A percentile compares a stretch with the other conserved stretches of the same genome.
phyloP scores from a whole-genome alignment of 2,329 filamentous ascomycete species.

The Aureobasidium zeae region DNA sequence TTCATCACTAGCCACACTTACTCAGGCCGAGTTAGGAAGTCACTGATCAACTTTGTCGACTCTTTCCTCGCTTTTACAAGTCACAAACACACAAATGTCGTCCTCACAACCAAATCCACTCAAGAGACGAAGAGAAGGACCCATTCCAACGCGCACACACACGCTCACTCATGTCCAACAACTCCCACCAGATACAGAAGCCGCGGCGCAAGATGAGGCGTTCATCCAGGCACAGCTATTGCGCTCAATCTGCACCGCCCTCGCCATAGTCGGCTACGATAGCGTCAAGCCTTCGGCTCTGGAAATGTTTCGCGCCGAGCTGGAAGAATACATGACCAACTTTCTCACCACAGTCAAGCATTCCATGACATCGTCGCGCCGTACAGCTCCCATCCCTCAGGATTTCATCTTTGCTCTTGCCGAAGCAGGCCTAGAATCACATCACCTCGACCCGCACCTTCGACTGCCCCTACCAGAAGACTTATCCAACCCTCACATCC shows the following conservation, averaged over 20 bases:
- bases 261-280: conserved; percentile 47
- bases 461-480: conserved; percentile 28
- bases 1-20: no score
- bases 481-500: conserved; percentile 32
- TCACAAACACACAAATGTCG: no score
- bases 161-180: conserved; percentile 18
- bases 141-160: conserved; percentile 5
- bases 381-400: conserved; percentile 46
- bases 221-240: conserved; percentile 47
- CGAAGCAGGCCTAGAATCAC: conserved; percentile 22
- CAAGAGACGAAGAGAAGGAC: conserved; percentile 13
- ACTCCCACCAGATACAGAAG: conserved; percentile 25
- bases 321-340: conserved; percentile 50
- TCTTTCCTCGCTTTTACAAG: no score
- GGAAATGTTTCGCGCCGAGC: conserved; percentile 45
- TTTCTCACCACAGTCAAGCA: conserved; percentile 46
- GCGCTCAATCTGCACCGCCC: conserved; percentile 45
- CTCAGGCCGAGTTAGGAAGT: no score
- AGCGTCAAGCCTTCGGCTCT: conserved; percentile 46
- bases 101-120: conserved; percentile 1
- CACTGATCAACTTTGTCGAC: no score
- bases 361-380: conserved; percentile 50
- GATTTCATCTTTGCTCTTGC: conserved; percentile 49
- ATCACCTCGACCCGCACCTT: conserved; percentile 33
- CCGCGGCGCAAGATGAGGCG: conserved; percentile 39